Conservation (phyloP, 257 asterid species). For the Mentha longifolia region DNA sequence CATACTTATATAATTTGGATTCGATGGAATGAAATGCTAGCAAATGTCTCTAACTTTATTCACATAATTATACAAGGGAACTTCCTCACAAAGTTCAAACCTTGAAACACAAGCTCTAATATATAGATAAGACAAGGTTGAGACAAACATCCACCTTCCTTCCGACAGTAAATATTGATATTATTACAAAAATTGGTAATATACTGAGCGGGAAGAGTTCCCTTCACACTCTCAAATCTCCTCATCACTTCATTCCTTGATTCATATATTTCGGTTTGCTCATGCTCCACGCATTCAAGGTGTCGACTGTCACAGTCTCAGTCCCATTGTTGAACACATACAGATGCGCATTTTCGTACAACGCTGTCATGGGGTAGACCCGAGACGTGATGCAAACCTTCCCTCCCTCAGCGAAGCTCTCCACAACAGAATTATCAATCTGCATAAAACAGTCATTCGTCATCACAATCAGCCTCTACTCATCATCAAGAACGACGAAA, state of each 20-base stretch:
- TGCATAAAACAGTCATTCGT: constrained; percentile 14
- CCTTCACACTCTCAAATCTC: neutral
- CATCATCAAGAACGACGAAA: too few relatives aligned
- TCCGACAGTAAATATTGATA: neutral
- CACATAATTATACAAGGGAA: neutral
- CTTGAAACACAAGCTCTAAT: neutral
- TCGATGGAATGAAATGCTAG: too few relatives aligned
- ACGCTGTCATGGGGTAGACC: constrained; percentile 52
- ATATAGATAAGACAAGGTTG: neutral
- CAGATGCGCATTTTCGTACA: constrained; percentile 44
- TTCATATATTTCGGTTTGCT: constrained; percentile 42
- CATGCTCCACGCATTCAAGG: constrained; percentile 58
- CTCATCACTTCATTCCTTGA: constrained; percentile 15
- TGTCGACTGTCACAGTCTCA: constrained; percentile 42
- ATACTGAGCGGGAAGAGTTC: neutral
- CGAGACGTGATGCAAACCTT: constrained; percentile 54
- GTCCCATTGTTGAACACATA: constrained; percentile 58
- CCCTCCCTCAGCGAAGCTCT: constrained; percentile 60
- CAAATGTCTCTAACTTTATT: too few relatives aligned
- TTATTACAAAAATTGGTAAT: neutral
- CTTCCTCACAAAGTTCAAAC: neutral
- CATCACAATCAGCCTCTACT: neutral
- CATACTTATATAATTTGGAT: too few relatives aligned
- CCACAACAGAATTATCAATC: constrained; percentile 67
- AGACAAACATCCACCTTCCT: neutral